Evolutionary conservation across 176 grass and related monocot species (phyloP), one percentile per base, ranked within the genome.

Genomic region (Avena insularis): DNA sequence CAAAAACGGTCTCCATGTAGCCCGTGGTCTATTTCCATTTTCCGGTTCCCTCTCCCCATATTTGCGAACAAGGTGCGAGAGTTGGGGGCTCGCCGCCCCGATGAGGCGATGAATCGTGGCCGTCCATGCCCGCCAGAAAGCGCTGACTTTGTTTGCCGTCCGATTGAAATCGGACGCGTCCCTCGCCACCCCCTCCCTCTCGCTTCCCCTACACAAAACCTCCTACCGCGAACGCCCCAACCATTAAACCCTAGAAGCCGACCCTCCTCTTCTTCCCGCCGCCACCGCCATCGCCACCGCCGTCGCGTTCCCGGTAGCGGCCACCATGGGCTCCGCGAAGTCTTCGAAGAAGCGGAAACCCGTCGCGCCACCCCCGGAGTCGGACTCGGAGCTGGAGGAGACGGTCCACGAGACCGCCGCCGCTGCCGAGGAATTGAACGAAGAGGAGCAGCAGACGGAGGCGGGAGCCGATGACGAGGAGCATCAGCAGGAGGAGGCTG

Each of bases 331-430:
- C 2, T 77, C 82, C 15, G 16, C 71, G 53, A 85, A 61, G 73
- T 56, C 70, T 13, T 77, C 83, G 48, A 89, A 89, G 82, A 89
- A 87, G 75, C 85, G 85, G 57, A 87, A 87, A 43, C 85, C 85
- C 19, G 80, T 87, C 36, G 46, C 23, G 15, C 57, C 75, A 4
- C n/a, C 81, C 49, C 76, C 59, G 20, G 89, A 87, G 19, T 68
- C 76, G 57, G 85, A 87, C 25, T 87, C 89, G 12, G 89, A 91
- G 13, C 16, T 7, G 8, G 87, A 89, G 89, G 75, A 91, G 6
- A 35, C 76, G 59, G 79, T 79, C 56, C 53, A 56, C 80, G 89
- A 79, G 64, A 48, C 17, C 33, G 73, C 64, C 79, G 81, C 72
- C 62, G 21, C 59, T 21, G 71, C 71, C 47, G 48, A 75, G 43